Conservation (phyloP, 208 protist genomes). For the Leishmania amazonensis region DNA sequence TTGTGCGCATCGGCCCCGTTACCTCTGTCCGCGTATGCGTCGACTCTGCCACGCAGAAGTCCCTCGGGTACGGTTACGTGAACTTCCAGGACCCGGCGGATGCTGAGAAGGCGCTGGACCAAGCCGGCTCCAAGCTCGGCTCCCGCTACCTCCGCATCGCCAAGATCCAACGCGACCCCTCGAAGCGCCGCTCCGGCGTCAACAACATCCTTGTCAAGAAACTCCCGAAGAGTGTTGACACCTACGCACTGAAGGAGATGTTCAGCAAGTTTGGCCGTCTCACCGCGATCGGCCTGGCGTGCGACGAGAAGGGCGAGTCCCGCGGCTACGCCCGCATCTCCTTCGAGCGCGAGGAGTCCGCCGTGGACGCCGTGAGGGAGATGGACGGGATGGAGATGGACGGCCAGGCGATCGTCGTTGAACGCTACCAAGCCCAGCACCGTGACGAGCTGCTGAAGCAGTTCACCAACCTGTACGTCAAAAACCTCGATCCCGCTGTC, state of each 20-base stretch:
- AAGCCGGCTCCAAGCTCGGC: conserved; percentile 95
- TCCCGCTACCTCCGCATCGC: conserved; percentile 97
- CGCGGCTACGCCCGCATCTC: conserved; percentile 98
- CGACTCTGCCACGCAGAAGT: conserved; percentile 96
- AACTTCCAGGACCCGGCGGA: conserved; percentile 98
- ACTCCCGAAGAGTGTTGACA: conserved; percentile 96
- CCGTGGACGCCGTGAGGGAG: conserved; percentile 90
- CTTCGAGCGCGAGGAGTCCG: conserved; percentile 95
- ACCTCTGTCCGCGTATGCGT: conserved; percentile 98
- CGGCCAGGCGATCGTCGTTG: conserved; percentile 94
- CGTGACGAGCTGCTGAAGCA: conserved; percentile 93
- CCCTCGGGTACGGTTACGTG: conserved; percentile 99
- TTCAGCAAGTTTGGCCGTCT: conserved; percentile 95
- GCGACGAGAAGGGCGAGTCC: conserved; percentile 91
- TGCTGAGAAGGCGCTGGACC: conserved; percentile 98
- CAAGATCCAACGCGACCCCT: conserved; percentile 98
- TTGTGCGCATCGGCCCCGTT: conserved; percentile 97
- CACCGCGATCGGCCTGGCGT: conserved; percentile 88
- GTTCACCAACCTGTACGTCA: conserved; percentile 99
- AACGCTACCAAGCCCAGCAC: conserved; percentile 95
- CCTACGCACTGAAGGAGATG: conserved; percentile 94
- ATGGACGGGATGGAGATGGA: conserved; percentile 87
- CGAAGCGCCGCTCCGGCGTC: conserved; percentile 96
- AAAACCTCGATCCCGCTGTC: conserved; percentile 97
- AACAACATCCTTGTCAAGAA: conserved; percentile 99